Conservation (phyloP, 2,329 filamentous ascomycete species). For the Pezicula carpinea region DNA sequence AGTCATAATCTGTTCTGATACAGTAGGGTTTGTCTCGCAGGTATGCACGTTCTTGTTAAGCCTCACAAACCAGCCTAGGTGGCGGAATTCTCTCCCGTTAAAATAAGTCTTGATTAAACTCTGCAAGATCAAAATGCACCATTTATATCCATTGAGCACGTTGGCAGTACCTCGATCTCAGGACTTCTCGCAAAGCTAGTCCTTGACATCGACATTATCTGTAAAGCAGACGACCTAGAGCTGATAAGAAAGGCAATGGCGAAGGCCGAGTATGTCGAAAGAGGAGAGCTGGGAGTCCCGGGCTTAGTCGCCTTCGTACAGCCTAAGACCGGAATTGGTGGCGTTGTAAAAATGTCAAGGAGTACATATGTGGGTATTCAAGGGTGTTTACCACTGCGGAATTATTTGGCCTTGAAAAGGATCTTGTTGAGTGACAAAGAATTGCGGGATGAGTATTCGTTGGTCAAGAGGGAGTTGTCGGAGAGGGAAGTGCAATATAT, state of each 20-base stretch:
- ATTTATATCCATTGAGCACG: slow-evolving; percentile 8
- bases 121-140: no score
- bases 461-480: slow-evolving; percentile 14
- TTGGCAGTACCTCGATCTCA: slow-evolving; percentile 47
- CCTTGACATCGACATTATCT: slow-evolving; percentile 47
- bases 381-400: slow-evolving; percentile 28
- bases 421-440: slow-evolving; percentile 26
- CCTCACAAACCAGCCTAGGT: no score
- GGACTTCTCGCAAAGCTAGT: slow-evolving; percentile 45
- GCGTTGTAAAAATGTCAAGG: slow-evolving; percentile 17
- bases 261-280: slow-evolving; percentile 28
- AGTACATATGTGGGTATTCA: slow-evolving; percentile 34
- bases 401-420: slow-evolving; percentile 33
- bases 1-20: no score
- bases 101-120: no score
- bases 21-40: no score
- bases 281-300: slow-evolving; percentile 31
- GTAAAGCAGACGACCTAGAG: slow-evolving; percentile 27
- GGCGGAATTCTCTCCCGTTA: no score
- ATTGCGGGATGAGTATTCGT: slow-evolving; percentile 25
- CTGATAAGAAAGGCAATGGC: slow-evolving; percentile 26
- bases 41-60: no score
- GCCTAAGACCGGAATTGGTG: no score
- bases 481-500: slow-evolving; percentile 5
- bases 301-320: slow-evolving; percentile 31